Base-by-base conservation (phyloP, 2,329 filamentous ascomycete species). In the Mycosphaerelloides madeirae region DNA sequence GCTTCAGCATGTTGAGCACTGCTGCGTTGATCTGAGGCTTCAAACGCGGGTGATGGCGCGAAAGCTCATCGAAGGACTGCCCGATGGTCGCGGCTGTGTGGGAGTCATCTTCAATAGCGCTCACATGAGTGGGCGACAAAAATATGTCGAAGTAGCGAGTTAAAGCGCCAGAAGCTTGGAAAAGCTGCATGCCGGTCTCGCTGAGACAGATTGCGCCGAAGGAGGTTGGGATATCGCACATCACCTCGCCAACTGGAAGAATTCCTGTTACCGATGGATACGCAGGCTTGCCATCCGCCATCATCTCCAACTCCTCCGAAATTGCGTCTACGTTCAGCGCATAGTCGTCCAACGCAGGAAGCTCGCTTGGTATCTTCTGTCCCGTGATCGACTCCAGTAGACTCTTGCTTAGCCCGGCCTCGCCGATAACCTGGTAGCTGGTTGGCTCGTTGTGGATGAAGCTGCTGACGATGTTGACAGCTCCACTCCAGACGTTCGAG, bases 391-490 rank as follows among this genome's bases (percentile, higher is more conserved):
- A 82, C 65, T 91, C 84, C 12, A 99, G 75, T 46, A 96, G 85
- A 40, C 83, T 87, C 62, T 85, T 85, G 59, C 93, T 90, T 56
- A 98, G 77, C 16, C 89, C 89, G 39, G 93, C 91, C 68, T 99
- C 93, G 12, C 87, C 88, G 53, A 99, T 93, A 18, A 95, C 88
- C 20, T 88, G 85, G 64, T 95, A 98, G 65, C 93, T 98, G 1
- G 93, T 98, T 0, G 93, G 93, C 60, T 98, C 93, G 62, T 97
- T 96, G 68, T 99, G 94, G 58, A 99, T 95, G 66, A 98, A 98
- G 57, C 88, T 91, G 61, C 87, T 93, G 39, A 98, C 73, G 44
- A 96, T 91, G 43, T 84, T 90, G 50, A 95, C 87, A 6, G 89
- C 85, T 63, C 90, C 90, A 38, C 89, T 95, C 93, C 93, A 99